Conservation (phyloP, 2,329 filamentous ascomycete genomes). For the Westerdykella ornata region DNA sequence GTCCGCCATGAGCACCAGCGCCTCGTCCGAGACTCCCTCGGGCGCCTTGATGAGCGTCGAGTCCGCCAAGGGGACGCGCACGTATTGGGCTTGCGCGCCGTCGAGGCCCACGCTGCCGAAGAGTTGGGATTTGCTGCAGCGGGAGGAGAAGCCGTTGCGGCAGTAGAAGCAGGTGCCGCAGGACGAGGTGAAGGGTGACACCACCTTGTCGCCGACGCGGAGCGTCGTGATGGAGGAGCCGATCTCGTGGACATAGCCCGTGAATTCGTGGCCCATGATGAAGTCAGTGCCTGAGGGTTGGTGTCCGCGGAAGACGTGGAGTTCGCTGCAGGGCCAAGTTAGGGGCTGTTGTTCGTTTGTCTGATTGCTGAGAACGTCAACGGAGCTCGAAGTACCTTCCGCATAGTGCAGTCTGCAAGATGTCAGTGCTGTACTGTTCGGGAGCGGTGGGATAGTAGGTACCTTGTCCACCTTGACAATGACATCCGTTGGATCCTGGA, state of each 20-base stretch:
- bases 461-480: slow-evolving; percentile 72
- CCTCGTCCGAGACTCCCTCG: slow-evolving; percentile 62
- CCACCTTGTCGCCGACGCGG: slow-evolving; percentile 67
- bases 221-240: slow-evolving; percentile 64
- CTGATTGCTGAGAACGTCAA: not conserved
- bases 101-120: slow-evolving; percentile 66
- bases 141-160: slow-evolving; percentile 65
- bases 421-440: not conserved
- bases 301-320: slow-evolving; percentile 80
- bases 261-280: slow-evolving; percentile 81
- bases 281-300: slow-evolving; percentile 60
- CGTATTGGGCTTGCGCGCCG: slow-evolving; percentile 75
- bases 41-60: slow-evolving; percentile 72
- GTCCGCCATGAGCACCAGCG: slow-evolving; percentile 81
- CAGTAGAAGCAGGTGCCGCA: slow-evolving; percentile 76
- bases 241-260: slow-evolving; percentile 62
- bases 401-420: slow-evolving; percentile 62
- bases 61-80: slow-evolving; percentile 67
- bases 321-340: slow-evolving; percentile 51
- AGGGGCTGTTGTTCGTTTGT: not conserved
- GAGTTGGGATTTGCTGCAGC: slow-evolving; percentile 63
- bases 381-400: slow-evolving; percentile 59
- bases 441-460: not conserved
- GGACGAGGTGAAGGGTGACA: slow-evolving; percentile 67
- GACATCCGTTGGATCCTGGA: slow-evolving; percentile 65